Evolutionary conservation across 1,284 basidiomycete species (phyloP), one percentile per base, ranked within the genome.

Genomic region (Neotropicomus parvogracilis): DNA sequence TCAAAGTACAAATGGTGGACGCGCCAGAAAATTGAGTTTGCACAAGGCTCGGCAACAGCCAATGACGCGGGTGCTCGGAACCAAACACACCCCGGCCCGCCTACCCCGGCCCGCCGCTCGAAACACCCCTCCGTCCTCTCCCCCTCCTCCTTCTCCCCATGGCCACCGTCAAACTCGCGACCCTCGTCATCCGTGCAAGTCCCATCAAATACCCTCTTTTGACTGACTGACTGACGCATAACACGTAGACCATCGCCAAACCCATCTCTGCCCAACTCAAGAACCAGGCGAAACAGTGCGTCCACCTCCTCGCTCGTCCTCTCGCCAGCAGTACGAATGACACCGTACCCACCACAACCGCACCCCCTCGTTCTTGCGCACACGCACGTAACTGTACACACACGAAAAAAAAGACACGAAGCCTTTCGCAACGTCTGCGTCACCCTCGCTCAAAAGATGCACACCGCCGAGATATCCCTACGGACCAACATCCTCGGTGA

Each of bases 401-500:
- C 11, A 28, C 26, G 5, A 39, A 4, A 13, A 13, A 16, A n/a
- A 32, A 60, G 91, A 64, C 91, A 93, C 69, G 83, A 87, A 48
- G 72, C 75, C 14, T 95, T 95, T 64, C 82, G 88, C 41, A 70
- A 71, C 13, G 59, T 91, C 46, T 94, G 91, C 57, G 79, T 93
- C 24, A 74, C 75, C 42, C 77, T 94, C 45, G 91, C 91, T 1
- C 91, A 94, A 69, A 36, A n/a, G 21, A 84, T 91, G 80, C 86
- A 94, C 68, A 79, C 85, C 36, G 76, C 80, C 14, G 91, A 95
- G 68, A 75, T 88, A 9, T 76, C 79, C 51, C 74, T 93, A 55
- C 80, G 91, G 28, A 88, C 87, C 20, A 83, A 85, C 56, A 77
- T 94, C 33, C 75, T 93, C 46, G 91, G 91, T 17, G 88, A 90